Evolutionary conservation across 495 filamentous ascomycete genomes (phyloP).

Genomic region (Pyronema omphalodes): DNA sequence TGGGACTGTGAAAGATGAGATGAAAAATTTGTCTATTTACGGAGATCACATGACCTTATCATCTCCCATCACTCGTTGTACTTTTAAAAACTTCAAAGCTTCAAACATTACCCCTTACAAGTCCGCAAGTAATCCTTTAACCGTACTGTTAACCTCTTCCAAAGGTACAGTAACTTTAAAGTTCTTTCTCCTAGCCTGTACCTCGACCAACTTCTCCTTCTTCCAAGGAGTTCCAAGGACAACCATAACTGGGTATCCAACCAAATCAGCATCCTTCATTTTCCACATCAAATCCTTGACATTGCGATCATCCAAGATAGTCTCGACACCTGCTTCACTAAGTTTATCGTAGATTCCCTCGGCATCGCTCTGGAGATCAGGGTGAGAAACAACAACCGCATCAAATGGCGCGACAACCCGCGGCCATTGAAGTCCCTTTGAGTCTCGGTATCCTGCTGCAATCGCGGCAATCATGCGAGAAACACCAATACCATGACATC

Average conservation of each 20-base stretch:
- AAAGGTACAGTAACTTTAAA: conserved; percentile 9
- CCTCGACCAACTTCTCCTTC: conserved; percentile 42
- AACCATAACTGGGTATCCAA: conserved; percentile 72
- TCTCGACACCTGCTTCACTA: conserved; percentile 2
- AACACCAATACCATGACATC: conserved; percentile 88
- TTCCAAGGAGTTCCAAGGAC: conserved; percentile 62
- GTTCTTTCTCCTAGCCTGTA: conserved; percentile 52
- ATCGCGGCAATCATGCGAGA: conserved; percentile 80
- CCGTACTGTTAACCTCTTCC: conserved; percentile 7
- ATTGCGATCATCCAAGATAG: conserved; percentile 57
- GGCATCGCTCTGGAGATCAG: conserved; percentile 33
- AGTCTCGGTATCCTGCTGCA: conserved; percentile 51
- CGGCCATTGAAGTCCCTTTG: conserved; percentile 76
- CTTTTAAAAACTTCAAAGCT: too few species aligned
- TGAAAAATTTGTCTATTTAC: too few species aligned
- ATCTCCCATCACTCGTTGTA: too few species aligned
- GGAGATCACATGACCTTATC: too few species aligned
- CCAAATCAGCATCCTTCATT: conserved; percentile 67
- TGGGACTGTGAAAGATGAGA: too few species aligned
- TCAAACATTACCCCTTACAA: conserved; percentile 3
- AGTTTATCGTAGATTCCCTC: conserved; percentile 41
- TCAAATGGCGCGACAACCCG: conserved; percentile 71
- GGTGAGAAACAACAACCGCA: conserved; percentile 41
- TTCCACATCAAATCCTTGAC: conserved; percentile 54
- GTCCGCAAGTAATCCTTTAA: conserved; percentile 9